Evolutionary conservation across 257 asterid species (phyloP), one percentile per base, ranked within the genome.

Genomic region (Przewalskia tangutica): DNA sequence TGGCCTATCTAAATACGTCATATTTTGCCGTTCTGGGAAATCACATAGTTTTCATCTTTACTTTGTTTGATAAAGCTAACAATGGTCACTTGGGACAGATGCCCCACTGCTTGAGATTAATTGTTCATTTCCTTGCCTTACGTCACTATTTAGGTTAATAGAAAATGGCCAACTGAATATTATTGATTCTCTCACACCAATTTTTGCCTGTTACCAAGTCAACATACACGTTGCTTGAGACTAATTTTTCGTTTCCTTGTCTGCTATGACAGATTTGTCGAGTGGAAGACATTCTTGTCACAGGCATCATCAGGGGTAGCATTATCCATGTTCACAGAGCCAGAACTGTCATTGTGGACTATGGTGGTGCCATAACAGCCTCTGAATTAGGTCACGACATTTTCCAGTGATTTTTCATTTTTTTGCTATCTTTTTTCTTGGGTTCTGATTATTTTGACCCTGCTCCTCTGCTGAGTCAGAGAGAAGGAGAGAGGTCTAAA

Each of bases 321-420:
- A 84, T 95, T 84, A 87, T 95, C 90, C 98, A 95, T 83, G 91
- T 95, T 84, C 98, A 93, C 90, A 89, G 98, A 90, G 95, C 98
- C 76, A 89, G 98, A 87, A 90, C 97, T 1, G 88, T 95, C 81
- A 91, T 91, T 83, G 97, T 95, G 85, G 93, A 91, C 80, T 77
- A 86, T 79, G 90, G 78, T 89, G 98, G 98, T 84, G 84, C 85
- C 85, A 88, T 95, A 86, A 95, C 98, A 84, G 95, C 98, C 84
- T 95, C 98, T 83, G 97, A 88, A 86, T 86, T 95, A 87, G 98
- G 98, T 92, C 86, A 77, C 17, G 63, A 53, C 82, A 73, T 75
- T 75, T 75, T 40, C 62, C 23, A 75, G 80, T 82, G 54, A 38
- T 42, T 58, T 79, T 64, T 77, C 62, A 59, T 62, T 44, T 82